These are phyloP conservation scores for Ploettnerulaceae sp. DNA, from an alignment of 2,329 filamentous ascomycete genomes.

Conservation along the genomic window DNA sequence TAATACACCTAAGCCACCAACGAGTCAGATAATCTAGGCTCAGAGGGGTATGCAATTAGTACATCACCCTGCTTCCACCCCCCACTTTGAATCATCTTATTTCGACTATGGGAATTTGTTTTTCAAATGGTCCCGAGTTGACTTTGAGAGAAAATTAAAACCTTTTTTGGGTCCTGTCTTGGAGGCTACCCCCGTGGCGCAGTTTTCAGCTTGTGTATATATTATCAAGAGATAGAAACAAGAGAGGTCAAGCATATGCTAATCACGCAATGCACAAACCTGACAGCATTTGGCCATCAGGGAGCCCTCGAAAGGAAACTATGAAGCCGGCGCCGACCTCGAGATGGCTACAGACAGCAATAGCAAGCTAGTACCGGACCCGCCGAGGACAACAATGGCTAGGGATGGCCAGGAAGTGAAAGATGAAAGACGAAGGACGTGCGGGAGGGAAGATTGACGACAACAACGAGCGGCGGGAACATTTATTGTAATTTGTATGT, in stretches of 20 bases:
- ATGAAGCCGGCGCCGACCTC: neutral
- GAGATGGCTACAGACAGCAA: neutral
- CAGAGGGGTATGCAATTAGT: conserved; percentile 1
- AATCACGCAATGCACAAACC: conserved; percentile 49
- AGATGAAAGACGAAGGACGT: neutral
- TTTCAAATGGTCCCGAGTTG: too few species aligned
- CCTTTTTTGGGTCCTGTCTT: too few species aligned
- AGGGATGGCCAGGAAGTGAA: neutral
- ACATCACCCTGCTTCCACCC: neutral
- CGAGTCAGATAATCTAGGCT: neutral
- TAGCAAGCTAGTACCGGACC: neutral
- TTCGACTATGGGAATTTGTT: too few species aligned
- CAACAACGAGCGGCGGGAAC: neutral
- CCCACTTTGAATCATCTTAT: neutral
- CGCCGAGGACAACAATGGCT: neutral
- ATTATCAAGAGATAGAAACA: too few species aligned
- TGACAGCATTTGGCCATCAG: conserved; percentile 36
- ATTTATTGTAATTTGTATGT: neutral
- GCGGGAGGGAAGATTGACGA: neutral
- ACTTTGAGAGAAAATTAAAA: too few species aligned
- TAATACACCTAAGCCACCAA: neutral
- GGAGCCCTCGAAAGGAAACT: neutral
- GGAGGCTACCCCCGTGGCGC: too few species aligned
- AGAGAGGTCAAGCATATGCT: conserved; percentile 51
- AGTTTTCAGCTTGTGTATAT: too few species aligned